Base-by-base conservation (phyloP, 306 rosid species). In the Prunus salicina region DNA sequence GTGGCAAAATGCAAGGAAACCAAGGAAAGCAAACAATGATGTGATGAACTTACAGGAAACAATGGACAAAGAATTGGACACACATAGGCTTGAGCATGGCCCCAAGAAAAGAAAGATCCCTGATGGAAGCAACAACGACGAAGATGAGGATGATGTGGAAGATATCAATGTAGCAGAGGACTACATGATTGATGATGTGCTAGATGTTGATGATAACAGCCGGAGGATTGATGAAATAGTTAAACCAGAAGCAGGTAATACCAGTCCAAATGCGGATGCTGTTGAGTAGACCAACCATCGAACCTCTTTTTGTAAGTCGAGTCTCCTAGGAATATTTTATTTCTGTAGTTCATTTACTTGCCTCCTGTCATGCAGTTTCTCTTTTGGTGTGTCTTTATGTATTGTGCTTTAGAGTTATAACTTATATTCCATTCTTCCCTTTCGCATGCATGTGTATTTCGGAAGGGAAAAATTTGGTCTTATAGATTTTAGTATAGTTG, bases 11-110 rank as follows among this genome's bases (percentile, higher is more conserved):
- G 96, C 96, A 41, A 87, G 97, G 70, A 95, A 87, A 38, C 81
- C 90, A 65, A 89, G 91, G 82, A 92, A 91, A 70, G 87, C 56
- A 63, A 89, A 81, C 72, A 84, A 84, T 63, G 92, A 89, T 60
- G 64, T 63, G n/a, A 86, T 87, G 77, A 87, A 92, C 86, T 87
- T 96, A 78, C 99, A 96, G 83, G 98, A 96, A 85, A 96, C 97
- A 52, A 96, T 96, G 99, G 99, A 96, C 90, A 88, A 92, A 87
- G 99, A 95, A 78, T 75, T 95, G 82, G 99, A 95, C 74, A 92
- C 91, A 27, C 99, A 95, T 74, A 89, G 99, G 89, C 96, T 95
- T 24, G 99, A 95, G 91, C 97, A 95, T 72, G 99, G 99, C 78
- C 99, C 99, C 50, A 95, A 95, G 89, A 96, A 87, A 80, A 87